phyloP scores from a whole-genome alignment of 148 eudicot species.

The Oxyria digyna region DNA sequence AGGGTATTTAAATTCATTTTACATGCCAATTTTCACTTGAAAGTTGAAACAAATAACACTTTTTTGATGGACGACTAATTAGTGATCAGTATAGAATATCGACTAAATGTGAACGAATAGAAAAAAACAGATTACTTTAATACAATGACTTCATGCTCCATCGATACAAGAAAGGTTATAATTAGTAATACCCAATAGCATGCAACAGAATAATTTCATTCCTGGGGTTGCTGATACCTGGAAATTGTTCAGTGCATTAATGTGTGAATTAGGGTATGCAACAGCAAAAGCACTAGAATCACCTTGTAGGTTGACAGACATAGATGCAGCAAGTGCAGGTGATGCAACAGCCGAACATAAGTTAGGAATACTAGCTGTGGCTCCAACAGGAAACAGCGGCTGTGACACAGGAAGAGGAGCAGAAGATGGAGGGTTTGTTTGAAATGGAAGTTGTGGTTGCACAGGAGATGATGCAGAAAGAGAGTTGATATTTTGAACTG shows the following conservation, averaged over 20 bases:
- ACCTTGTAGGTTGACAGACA: conserved; percentile 21
- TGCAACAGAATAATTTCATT: conserved; percentile 11
- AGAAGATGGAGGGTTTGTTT: conserved; percentile 45
- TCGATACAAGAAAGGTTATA: not conserved
- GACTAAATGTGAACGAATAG: not conserved
- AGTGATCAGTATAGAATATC: not conserved
- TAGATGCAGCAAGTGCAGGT: conserved; percentile 32
- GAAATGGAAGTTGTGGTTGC: conserved; percentile 39
- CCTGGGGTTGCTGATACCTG: conserved; percentile 46
- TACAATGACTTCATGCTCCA: not conserved
- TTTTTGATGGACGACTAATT: not conserved
- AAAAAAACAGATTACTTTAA: not conserved
- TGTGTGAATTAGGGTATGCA: conserved; percentile 19
- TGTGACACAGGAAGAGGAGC: conserved; percentile 66
- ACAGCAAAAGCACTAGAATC: conserved; percentile 31
- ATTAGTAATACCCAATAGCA: conserved; percentile 2
- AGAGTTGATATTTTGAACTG: conserved; percentile 56
- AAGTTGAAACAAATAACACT: not conserved
- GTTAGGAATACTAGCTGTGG: conserved; percentile 32
- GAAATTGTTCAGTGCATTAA: conserved; percentile 35
- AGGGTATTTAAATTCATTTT: not conserved
- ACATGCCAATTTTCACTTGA: not conserved
- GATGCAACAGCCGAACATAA: conserved; percentile 39
- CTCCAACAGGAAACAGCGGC: conserved; percentile 93
- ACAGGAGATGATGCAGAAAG: conserved; percentile 41